phyloP scores from a whole-genome alignment of 805 yeast genomes.

The Cyberlindnera mycetangii region DNA sequence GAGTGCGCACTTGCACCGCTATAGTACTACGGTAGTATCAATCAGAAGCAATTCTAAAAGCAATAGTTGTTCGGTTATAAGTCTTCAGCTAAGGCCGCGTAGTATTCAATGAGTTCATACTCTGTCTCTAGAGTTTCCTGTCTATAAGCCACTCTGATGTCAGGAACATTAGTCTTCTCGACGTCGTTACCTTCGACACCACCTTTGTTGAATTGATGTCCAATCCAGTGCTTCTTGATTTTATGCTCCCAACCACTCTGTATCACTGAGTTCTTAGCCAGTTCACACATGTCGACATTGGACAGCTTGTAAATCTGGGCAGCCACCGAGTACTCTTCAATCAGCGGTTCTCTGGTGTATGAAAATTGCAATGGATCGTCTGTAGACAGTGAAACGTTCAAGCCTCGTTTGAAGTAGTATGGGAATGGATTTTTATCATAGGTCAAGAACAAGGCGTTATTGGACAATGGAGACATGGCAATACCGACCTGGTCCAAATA shows the following conservation, averaged over 20 bases:
- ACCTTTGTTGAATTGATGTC: slow-evolving; percentile 51
- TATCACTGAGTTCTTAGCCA: slow-evolving; percentile 86
- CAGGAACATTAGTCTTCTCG: slow-evolving; percentile 94
- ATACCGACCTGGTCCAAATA: slow-evolving; percentile 93
- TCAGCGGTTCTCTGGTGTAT: slow-evolving; percentile 93
- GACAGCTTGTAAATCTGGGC: slow-evolving; percentile 95
- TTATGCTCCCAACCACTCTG: slow-evolving; percentile 93
- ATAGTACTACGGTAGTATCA: no score
- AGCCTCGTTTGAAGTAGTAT: slow-evolving; percentile 85
- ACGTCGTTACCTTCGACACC: slow-evolving; percentile 85
- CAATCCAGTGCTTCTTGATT: slow-evolving; percentile 91
- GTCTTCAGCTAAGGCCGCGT: slow-evolving; percentile 33
- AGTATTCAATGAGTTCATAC: slow-evolving; percentile 62
- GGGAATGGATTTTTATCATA: slow-evolving; percentile 97
- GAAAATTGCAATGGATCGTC: slow-evolving; percentile 98
- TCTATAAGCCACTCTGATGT: slow-evolving; percentile 80
- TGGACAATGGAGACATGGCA: slow-evolving; percentile 98
- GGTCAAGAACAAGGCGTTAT: slow-evolving; percentile 91
- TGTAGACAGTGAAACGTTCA: slow-evolving; percentile 90
- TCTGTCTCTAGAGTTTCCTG: slow-evolving; percentile 74
- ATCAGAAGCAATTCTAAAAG: no score
- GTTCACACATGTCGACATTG: slow-evolving; percentile 95
- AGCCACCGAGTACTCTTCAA: slow-evolving; percentile 97
- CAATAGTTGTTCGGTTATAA: no score
- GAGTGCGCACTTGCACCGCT: neutral